Evolutionary conservation across 768 basidiomycete species (phyloP), one percentile per base, ranked within the genome.

Genomic region (Mrakia blollopis): DNA sequence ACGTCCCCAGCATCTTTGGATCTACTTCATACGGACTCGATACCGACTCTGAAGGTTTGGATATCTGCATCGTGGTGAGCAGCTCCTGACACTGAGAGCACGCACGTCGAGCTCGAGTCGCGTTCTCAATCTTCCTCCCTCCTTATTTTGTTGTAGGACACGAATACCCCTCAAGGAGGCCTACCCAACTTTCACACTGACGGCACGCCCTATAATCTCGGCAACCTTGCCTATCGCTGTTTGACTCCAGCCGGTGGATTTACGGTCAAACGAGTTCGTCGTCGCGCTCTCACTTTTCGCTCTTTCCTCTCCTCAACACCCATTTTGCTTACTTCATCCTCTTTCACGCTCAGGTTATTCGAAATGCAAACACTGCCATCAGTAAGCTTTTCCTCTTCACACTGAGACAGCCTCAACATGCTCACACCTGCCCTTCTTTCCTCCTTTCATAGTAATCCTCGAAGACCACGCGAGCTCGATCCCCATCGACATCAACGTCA

Each of bases 401-500:
- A n/a, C n/a, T n/a, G n/a, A n/a, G n/a, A n/a, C n/a, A n/a, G n/a
- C n/a, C n/a, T n/a, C n/a, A n/a, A n/a, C n/a, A n/a, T n/a, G n/a
- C n/a, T n/a, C n/a, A n/a, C n/a, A n/a, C n/a, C n/a, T n/a, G n/a
- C 44, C 14, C 10, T 9, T 11, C 60, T 61, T 30, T 18, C 10
- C n/a, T 3, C 11, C n/a, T 61, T n/a, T 61, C n/a, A 4, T 14
- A 61, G 60, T 61, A 14, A 61, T 61, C 32, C n/a, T 32, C 60
- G 10, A 28, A 6, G 60, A 61, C 32, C 25, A 6, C 32, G 8
- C n/a, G 10, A 61, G 2, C n/a, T 4, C 3, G 6, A n/a, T 61
- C 60, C n/a, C 60, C n/a, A n/a, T 61, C 60, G 60, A 61, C 60
- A 32, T 61, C 60, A 61, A 63, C 62, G 35, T 37, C 30, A 35